Conservation (phyloP, 371 early-diverging fungal species). For the Mortierella sp. region DNA sequence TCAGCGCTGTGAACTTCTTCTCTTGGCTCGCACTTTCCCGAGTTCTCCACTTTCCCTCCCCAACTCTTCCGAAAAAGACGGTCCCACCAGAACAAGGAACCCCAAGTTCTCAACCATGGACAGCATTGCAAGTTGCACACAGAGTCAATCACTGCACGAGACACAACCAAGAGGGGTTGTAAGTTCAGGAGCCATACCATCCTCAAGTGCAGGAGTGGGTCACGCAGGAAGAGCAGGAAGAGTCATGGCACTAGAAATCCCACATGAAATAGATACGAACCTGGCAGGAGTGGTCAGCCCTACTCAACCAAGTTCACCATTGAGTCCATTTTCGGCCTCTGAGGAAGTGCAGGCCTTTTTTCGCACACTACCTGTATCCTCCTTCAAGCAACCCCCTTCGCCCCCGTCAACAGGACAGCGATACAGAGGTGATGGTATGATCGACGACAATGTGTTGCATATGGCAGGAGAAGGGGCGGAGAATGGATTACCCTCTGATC, state of each 20-base stretch:
- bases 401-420: too few relatives aligned
- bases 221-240: neutral
- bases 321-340: conserved; percentile 10
- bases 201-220: neutral
- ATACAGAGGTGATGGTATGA: too few relatives aligned
- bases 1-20: neutral
- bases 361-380: conserved; percentile 18
- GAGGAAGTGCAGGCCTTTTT: conserved; percentile 19
- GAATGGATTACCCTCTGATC: too few relatives aligned
- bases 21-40: neutral
- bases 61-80: conserved; percentile 8
- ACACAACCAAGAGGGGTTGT: too few relatives aligned
- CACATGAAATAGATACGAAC: neutral
- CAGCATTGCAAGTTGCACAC: neutral
- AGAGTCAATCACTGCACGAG: too few relatives aligned
- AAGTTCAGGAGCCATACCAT: too few relatives aligned
- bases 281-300: conserved; percentile 9
- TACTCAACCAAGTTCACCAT: conserved; percentile 4
- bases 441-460: too few relatives aligned
- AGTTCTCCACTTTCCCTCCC: too few relatives aligned
- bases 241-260: too few relatives aligned
- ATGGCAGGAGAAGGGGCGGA: too few relatives aligned
- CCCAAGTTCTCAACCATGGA: neutral
- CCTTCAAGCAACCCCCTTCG: conserved; percentile 22
- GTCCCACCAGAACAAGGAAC: conserved; percentile 12